Evolutionary conservation across 148 eudicot genomes (phyloP), one percentile per base, ranked within the genome.

Genomic region (Nepenthes mirabilis): DNA sequence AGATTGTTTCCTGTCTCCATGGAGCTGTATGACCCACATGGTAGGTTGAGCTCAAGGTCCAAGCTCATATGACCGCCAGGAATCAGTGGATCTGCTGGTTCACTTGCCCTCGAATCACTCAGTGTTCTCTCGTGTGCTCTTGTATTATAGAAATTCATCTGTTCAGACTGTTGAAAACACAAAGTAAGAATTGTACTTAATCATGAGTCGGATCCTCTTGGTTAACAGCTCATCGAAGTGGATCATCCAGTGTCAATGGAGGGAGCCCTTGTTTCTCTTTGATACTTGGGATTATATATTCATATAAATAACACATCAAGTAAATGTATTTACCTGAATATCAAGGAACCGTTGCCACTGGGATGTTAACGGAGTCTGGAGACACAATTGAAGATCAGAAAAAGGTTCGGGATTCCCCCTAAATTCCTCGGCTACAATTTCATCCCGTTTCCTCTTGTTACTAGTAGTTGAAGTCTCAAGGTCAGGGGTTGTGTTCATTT

Each of bases 291-390:
- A 6, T 45, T 6, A 45, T 45, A 45, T 5, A 0, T 11, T 5
- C 6, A 5, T 45, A 45, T 5, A 11, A 6, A 45, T 45, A 45
- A 11, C 8, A 5, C 6, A 45, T 45, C 48, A 45, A 45, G 55
- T 23, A 23, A 23, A 23, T 14, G 14, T 54, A 1, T 1, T 1
- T 80, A 88, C 97, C 97, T 90, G 75, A 57, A 90, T 86, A 67
- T 90, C 88, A 33, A 90, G 95, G 61, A 90, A 90, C 12, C 88
- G 73, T 70, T 86, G 97, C 97, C 94, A 90, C 69, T 82, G 94
- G 5, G 73, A 79, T 5, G 95, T 88, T 53, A 86, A 61, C 5
- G 83, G 91, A 34, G 85, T 79, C 63, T 83, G 78, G 37, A 72
- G 82, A 34, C 74, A 77, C 3, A 79, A 80, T 40, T 80, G 75